Evolutionary conservation across 208 protist species (phyloP).

Genomic region (Trypanosoma congolense): DNA sequence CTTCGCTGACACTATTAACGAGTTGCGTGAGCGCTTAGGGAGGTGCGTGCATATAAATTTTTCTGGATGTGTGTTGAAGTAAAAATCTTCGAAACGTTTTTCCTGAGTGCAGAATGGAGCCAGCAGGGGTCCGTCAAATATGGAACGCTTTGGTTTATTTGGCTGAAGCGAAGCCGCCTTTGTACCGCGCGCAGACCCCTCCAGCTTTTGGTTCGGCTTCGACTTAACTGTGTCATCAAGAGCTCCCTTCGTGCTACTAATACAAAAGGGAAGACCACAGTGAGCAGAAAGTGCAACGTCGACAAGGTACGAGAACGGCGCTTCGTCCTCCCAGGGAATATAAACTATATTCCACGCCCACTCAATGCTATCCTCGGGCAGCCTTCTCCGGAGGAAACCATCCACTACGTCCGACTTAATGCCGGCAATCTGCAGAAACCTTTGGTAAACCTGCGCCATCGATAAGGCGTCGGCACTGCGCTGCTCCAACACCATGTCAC

Average conservation of each 20-base stretch:
- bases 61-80: slow-evolving; percentile 61
- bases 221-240: not conserved
- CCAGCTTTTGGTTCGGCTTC: slow-evolving; percentile 1
- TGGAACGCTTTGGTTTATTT: slow-evolving; percentile 7
- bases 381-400: slow-evolving; percentile 48
- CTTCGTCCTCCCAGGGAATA: slow-evolving; percentile 20
- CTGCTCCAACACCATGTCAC: slow-evolving; percentile 32
- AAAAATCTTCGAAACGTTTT: slow-evolving; percentile 50
- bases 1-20: slow-evolving; percentile 38
- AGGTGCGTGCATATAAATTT: slow-evolving; percentile 66
- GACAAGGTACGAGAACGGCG: slow-evolving; percentile 45
- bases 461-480: slow-evolving; percentile 31
- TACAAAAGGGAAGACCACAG: slow-evolving; percentile 25
- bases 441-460: slow-evolving; percentile 55
- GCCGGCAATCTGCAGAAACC: slow-evolving; percentile 37
- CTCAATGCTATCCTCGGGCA: slow-evolving; percentile 39
- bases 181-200: slow-evolving; percentile 2
- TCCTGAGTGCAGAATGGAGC: not conserved
- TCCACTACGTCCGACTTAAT: slow-evolving; percentile 48
- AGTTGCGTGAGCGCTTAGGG: slow-evolving; percentile 22
- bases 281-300: slow-evolving; percentile 48
- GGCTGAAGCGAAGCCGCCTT: not conserved
- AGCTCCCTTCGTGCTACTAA: slow-evolving; percentile 5
- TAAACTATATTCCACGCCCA: slow-evolving; percentile 78
- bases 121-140: slow-evolving; percentile 16